These are phyloP conservation scores for Macrolepiota fuliginosa DNA, from an alignment of 768 basidiomycete species.

Conservation along the genomic window DNA sequence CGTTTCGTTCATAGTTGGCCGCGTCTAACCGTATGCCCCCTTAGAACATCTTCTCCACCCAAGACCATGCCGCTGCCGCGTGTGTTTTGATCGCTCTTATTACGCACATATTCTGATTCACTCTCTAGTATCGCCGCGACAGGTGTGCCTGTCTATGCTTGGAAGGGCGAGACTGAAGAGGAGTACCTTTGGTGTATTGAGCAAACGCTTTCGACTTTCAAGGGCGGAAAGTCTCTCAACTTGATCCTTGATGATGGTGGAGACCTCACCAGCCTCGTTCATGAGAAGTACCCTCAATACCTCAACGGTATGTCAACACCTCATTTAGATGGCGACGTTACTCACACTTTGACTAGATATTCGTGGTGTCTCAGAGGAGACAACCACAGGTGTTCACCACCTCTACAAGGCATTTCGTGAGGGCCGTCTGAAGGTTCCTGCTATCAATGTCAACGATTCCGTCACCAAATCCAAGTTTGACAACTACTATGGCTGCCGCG, in stretches of 20 bases:
- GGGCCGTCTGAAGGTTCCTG: slow-evolving; percentile 93
- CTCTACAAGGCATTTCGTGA: slow-evolving; percentile 98
- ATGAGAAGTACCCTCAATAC: slow-evolving; percentile 94
- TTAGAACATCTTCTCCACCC: slow-evolving; percentile 99
- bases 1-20: not conserved
- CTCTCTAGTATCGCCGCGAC: slow-evolving; percentile 85
- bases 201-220: slow-evolving; percentile 89
- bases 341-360: slow-evolving; percentile 50
- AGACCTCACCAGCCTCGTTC: slow-evolving; percentile 91
- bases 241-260: slow-evolving; percentile 99
- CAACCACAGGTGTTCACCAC: slow-evolving; percentile 99
- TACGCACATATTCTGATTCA: slow-evolving; percentile 1
- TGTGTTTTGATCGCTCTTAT: slow-evolving; percentile 32
- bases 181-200: slow-evolving; percentile 99
- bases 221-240: slow-evolving; percentile 81
- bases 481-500: slow-evolving; percentile 98
- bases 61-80: slow-evolving; percentile 99
- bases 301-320: slow-evolving; percentile 51
- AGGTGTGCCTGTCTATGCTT: slow-evolving; percentile 97
- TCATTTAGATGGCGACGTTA: not conserved
- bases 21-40: not conserved
- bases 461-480: slow-evolving; percentile 99
- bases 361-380: slow-evolving; percentile 97
- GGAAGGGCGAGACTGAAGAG: slow-evolving; percentile 99
- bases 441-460: slow-evolving; percentile 99